phyloP scores from a whole-genome alignment of 495 filamentous ascomycete species.

The Talaromyces ruber region DNA sequence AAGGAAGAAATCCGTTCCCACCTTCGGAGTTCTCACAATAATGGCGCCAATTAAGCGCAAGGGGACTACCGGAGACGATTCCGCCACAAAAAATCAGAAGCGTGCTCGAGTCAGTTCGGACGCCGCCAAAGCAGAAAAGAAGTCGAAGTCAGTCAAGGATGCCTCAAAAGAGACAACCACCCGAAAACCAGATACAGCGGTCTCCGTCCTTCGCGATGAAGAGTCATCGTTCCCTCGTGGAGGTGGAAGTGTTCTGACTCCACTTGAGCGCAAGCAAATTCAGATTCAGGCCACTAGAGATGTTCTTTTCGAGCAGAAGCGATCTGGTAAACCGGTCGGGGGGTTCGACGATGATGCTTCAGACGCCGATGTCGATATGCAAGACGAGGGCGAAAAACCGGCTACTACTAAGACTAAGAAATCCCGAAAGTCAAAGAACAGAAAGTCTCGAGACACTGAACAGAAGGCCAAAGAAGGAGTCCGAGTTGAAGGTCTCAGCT shows the following conservation, averaged over 20 bases:
- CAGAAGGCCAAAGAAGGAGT: slow-evolving; percentile 44
- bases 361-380: slow-evolving; percentile 41
- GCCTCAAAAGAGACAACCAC: background rate
- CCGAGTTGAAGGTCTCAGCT: slow-evolving; percentile 79
- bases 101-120: slow-evolving; percentile 32
- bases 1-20: background rate
- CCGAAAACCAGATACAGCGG: slow-evolving; percentile 18
- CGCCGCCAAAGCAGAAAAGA: slow-evolving; percentile 17
- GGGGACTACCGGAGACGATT: slow-evolving; percentile 30
- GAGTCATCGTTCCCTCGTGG: slow-evolving; percentile 88
- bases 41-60: slow-evolving; percentile 50
- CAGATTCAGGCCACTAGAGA: slow-evolving; percentile 87
- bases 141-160: slow-evolving; percentile 24
- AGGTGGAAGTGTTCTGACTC: slow-evolving; percentile 82
- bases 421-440: slow-evolving; percentile 36
- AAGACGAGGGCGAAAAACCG: slow-evolving; percentile 29
- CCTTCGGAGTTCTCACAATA: slow-evolving; percentile 5
- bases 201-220: slow-evolving; percentile 59
- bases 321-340: slow-evolving; percentile 35
- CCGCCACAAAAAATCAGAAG: slow-evolving; percentile 32
- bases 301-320: slow-evolving; percentile 83
- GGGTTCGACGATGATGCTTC: slow-evolving; percentile 31
- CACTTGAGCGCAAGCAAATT: slow-evolving; percentile 93
- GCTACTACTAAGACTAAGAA: slow-evolving; percentile 44
- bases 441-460: slow-evolving; percentile 28